Conservation (phyloP, 768 basidiomycete species). For the Xerocomellus chrysenteron region DNA sequence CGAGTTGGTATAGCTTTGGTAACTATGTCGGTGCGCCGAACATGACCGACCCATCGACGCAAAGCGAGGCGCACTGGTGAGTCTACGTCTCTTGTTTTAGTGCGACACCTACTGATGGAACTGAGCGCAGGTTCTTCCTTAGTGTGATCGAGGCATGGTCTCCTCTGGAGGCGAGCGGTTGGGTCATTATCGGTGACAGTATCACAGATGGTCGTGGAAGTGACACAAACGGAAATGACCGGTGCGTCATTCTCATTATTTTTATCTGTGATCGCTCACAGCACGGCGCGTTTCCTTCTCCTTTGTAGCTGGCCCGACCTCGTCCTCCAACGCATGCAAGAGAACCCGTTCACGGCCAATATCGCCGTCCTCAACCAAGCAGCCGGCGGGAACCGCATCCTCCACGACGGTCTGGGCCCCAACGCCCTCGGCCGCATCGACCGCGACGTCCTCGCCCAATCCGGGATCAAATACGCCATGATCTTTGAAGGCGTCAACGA, state of each 20-base stretch:
- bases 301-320: neutral
- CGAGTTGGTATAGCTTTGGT: conserved; percentile 2
- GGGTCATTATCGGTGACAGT: conserved; percentile 2
- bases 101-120: conserved; percentile 7
- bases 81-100: neutral
- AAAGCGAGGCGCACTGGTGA: neutral
- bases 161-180: neutral
- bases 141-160: conserved; percentile 6
- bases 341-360: neutral
- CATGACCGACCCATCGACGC: conserved; percentile 14
- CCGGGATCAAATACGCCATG: conserved; percentile 6
- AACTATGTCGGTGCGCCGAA: conserved; percentile 1
- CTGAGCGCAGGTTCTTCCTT: neutral
- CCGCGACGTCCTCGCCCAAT: neutral
- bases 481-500: conserved; percentile 13
- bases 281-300: neutral
- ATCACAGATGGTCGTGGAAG: conserved; percentile 6
- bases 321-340: conserved; percentile 6
- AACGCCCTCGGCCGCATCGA: neutral
- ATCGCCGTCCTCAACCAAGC: conserved; percentile 2
- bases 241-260: neutral
- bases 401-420: neutral
- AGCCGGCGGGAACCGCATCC: neutral
- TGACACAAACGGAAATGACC: conserved; percentile 1
- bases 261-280: neutral